Conservation (phyloP, 208 protist genomes). For the Leishmania amazonensis region DNA sequence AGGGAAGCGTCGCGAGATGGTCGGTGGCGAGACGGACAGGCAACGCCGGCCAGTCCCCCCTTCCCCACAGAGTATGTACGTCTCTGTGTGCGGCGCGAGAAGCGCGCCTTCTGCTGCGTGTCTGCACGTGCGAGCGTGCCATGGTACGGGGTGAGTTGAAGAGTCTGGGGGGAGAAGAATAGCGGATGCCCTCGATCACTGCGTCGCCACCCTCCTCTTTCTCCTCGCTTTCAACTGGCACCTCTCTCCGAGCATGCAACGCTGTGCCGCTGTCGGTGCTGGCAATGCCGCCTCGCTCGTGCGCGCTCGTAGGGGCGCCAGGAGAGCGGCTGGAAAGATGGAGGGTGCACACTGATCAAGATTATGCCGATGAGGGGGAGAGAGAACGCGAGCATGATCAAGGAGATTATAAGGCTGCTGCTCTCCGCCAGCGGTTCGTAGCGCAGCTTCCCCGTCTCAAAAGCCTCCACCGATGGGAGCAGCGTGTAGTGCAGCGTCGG, state of each 20-base stretch:
- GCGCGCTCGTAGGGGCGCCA: conserved; percentile 28
- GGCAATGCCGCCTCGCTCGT: not conserved
- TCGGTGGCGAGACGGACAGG: not conserved
- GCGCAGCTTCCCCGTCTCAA: not conserved
- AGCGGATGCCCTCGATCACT: not conserved
- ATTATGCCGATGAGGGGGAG: not conserved
- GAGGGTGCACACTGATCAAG: conserved; percentile 2
- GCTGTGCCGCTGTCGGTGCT: not conserved
- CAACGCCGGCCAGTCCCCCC: not conserved
- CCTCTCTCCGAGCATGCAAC: not conserved
- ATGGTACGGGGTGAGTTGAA: not conserved
- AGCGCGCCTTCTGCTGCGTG: not conserved
- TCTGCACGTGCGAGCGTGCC: not conserved
- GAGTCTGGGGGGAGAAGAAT: not conserved
- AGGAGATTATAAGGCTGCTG: conserved; percentile 23
- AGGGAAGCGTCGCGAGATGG: not conserved
- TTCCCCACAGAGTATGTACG: not conserved
- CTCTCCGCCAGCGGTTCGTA: conserved; percentile 14
- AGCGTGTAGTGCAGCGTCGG: conserved; percentile 9
- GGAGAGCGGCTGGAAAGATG: conserved; percentile 14
- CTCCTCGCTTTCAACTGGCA: not conserved
- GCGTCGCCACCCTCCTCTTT: not conserved
- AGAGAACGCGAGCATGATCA: conserved; percentile 7
- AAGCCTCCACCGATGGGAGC: conserved; percentile 3
- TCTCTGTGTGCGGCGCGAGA: not conserved